Evolutionary conservation across 2,329 filamentous ascomycete genomes (phyloP).

Genomic region (Coniochaeta sp.): DNA sequence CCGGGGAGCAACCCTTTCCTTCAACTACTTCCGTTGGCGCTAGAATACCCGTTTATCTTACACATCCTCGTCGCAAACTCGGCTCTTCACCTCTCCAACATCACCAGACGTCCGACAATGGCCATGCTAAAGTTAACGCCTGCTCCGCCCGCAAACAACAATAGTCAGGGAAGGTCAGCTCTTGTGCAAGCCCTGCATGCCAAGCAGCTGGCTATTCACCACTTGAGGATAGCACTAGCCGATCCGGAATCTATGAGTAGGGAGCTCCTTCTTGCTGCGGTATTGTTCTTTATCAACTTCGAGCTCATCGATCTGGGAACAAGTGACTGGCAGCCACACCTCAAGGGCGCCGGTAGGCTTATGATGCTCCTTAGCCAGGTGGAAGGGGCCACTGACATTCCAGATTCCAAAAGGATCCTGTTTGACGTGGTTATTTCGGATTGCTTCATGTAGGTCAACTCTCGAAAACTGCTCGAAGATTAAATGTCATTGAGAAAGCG

Average conservation of each 20-base stretch:
- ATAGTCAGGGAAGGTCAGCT: conserved; percentile 12
- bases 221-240: conserved; percentile 31
- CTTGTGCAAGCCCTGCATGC: conserved; percentile 38
- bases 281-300: conserved; percentile 44
- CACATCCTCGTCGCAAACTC: conserved; percentile 42
- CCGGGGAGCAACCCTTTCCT: conserved; percentile 38
- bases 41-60: conserved; percentile 34
- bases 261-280: conserved; percentile 38
- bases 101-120: conserved; percentile 23
- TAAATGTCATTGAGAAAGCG: not conserved
- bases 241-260: conserved; percentile 30
- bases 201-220: conserved; percentile 37
- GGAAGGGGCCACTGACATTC: not conserved
- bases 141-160: conserved; percentile 8
- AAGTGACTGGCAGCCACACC: conserved; percentile 36
- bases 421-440: conserved; percentile 40
- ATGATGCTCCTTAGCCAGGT: conserved; percentile 26
- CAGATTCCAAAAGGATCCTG: conserved; percentile 22
- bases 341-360: conserved; percentile 36
- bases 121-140: conserved; percentile 8
- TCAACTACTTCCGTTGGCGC: conserved; percentile 38
- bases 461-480: not conserved
- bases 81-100: conserved; percentile 40
- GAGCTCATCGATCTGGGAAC: conserved; percentile 40
- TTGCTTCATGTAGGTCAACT: conserved; percentile 33